Evolutionary conservation across 805 yeast species (phyloP), one percentile per base, ranked within the genome.

Genomic region (Nematodospora valgi): DNA sequence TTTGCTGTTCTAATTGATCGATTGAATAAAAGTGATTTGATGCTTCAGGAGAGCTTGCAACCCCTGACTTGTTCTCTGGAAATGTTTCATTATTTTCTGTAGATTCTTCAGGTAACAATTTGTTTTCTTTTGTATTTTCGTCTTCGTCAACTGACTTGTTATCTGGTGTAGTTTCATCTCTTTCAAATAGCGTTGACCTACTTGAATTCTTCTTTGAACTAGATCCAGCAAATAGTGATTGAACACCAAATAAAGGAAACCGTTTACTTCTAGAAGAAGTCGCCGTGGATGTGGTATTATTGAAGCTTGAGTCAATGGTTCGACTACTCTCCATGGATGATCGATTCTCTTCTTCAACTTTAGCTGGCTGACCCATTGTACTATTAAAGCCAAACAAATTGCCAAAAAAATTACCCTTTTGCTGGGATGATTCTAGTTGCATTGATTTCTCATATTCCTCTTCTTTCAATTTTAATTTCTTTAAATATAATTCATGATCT

Each of bases 401-500:
- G 25, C 62, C 61, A 32, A 62, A 57, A 35, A 62, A 54, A 10
- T 62, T 58, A 8, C 28, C 31, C 5, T 23, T 30, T 25, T 35
- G 34, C 16, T 30, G 29, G 22, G 27, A 14, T 18, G 36, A 5
- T 17, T 30, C 22, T n/a, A 30, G 22, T 17, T 4, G 44, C 17
- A 63, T 34, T 18, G 53, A 54, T 30, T 48, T 46, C 30, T 62
- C 70, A 34, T 59, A 63, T 39, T 64, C 63, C 38, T 60, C 68
- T 43, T 67, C 72, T 46, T 62, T 64, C 29, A 45, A 41, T 38
- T 52, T 56, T 21, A 66, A 44, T 35, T 64, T 58, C 30, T 49
- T 51, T 12, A 67, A 49, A 32, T 59, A 61, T 27, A 49, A 30
- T 36, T 66, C 71, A 41, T 65, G 70, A 41, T 67, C 73, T 30